phyloP scores from a whole-genome alignment of 176 grass and related monocot genomes.

The Aegilops bicornis region DNA sequence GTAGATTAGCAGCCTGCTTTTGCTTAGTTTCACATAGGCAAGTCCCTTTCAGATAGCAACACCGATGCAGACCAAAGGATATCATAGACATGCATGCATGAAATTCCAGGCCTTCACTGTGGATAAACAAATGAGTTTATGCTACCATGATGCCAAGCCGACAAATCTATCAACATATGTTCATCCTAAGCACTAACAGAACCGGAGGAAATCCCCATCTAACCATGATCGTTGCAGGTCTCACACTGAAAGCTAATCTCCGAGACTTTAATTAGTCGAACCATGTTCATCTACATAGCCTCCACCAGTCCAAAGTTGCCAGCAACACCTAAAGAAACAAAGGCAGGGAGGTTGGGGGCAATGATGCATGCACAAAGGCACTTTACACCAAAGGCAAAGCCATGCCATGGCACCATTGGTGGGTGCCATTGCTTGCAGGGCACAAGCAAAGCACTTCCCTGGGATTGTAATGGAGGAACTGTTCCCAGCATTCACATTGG shows the following conservation, averaged over 20 bases:
- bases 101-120: background rate
- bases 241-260: background rate
- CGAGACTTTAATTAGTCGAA: background rate
- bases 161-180: background rate
- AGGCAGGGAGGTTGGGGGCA: conserved; percentile 3
- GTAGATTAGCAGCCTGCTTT: background rate
- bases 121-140: conserved; percentile 16
- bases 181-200: background rate
- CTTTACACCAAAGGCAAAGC: conserved; percentile 38
- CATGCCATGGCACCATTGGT: conserved; percentile 39
- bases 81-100: background rate
- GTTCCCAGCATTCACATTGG: conserved; percentile 31
- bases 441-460: conserved; percentile 7
- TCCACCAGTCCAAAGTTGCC: conserved; percentile 46
- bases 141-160: background rate
- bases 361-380: conserved; percentile 35
- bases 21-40: background rate
- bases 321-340: conserved; percentile 20
- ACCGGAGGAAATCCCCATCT: background rate
- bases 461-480: conserved; percentile 41
- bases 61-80: background rate
- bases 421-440: conserved; percentile 36
- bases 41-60: conserved; percentile 18
- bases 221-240: conserved; percentile 15
- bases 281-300: conserved; percentile 37